Conservation (phyloP, 2,329 filamentous ascomycete species). For the Helicocarpus griseus region DNA sequence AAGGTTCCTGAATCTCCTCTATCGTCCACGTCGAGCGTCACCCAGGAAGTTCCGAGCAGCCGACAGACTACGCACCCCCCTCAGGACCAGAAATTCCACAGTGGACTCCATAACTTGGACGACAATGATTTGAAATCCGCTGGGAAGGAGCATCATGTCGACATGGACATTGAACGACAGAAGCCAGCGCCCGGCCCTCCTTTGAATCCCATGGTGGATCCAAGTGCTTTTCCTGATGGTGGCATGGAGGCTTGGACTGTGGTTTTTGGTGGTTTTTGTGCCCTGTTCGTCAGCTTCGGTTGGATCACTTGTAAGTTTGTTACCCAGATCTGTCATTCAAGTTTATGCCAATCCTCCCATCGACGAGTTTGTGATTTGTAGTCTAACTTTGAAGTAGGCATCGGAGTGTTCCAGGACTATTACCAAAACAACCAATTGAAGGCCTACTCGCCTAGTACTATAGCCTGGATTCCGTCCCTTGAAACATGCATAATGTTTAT, state of each 20-base stretch:
- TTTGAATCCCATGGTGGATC: conserved; percentile 5
- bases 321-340: neutral
- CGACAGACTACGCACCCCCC: too few relatives aligned
- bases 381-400: conserved; percentile 20
- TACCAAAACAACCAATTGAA: conserved; percentile 43
- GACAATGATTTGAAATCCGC: neutral
- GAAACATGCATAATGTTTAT: conserved; percentile 48
- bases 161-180: conserved; percentile 4
- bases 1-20: neutral
- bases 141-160: neutral
- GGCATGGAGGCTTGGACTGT: conserved; percentile 30
- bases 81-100: neutral
- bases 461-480: conserved; percentile 55
- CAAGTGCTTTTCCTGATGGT: conserved; percentile 18
- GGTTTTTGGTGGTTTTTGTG: conserved; percentile 41
- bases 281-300: conserved; percentile 42
- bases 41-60: neutral
- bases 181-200: neutral
- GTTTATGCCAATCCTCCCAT: neutral
- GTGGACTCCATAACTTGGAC: neutral
- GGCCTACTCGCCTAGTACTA: conserved; percentile 42
- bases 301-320: conserved; percentile 38
- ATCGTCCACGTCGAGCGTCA: neutral
- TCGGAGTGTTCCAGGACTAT: conserved; percentile 50
- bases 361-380: neutral